Percentiles rank a stretch among this genome's conserved stretches.
phyloP scores from a whole-genome alignment of 352 stramenopile species.

The Phytopythium delawarense region DNA sequence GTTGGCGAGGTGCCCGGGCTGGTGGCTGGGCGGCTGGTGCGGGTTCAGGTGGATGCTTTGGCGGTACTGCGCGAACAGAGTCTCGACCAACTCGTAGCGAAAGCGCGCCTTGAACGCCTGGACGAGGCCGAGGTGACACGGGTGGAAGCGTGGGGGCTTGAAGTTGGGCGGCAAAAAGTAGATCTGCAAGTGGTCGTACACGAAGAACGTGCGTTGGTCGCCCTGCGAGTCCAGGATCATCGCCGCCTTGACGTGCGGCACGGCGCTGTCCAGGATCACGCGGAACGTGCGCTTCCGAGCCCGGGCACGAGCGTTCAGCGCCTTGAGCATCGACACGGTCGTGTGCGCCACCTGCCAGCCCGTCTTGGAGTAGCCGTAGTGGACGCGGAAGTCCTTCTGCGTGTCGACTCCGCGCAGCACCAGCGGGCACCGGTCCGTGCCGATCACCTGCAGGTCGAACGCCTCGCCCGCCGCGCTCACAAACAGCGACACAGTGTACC shows the following conservation, averaged over 20 bases:
- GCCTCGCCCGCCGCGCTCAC: constrained; percentile 71
- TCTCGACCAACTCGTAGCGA: constrained; percentile 74
- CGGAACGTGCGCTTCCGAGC: constrained; percentile 74
- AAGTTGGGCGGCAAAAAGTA: constrained; percentile 84
- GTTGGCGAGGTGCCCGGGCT: constrained; percentile 5
- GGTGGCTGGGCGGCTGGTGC: constrained; percentile 30
- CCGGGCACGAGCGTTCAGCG: constrained; percentile 66
- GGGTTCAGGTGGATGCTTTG: constrained; percentile 29
- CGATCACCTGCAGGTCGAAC: constrained; percentile 83
- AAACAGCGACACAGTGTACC: constrained; percentile 76
- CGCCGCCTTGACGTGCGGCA: constrained; percentile 80
- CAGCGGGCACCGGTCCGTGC: constrained; percentile 51
- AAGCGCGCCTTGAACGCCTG: constrained; percentile 80
- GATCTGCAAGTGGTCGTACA: constrained; percentile 78
- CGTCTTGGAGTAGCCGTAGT: constrained; percentile 80
- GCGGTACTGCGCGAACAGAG: constrained; percentile 62
- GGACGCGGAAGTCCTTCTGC: constrained; percentile 60
- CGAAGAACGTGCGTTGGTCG: constrained; percentile 84
- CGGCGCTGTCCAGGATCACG: constrained; percentile 75
- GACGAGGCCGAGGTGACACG: constrained; percentile 68
- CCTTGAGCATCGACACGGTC: constrained; percentile 76
- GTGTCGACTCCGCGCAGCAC: constrained; percentile 59
- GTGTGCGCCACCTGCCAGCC: constrained; percentile 78
- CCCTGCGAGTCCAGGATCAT: constrained; percentile 85
- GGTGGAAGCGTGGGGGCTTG: constrained; percentile 65